Evolutionary conservation across 1,284 basidiomycete genomes (phyloP).

Genomic region (Rhodotorula sp.): DNA sequence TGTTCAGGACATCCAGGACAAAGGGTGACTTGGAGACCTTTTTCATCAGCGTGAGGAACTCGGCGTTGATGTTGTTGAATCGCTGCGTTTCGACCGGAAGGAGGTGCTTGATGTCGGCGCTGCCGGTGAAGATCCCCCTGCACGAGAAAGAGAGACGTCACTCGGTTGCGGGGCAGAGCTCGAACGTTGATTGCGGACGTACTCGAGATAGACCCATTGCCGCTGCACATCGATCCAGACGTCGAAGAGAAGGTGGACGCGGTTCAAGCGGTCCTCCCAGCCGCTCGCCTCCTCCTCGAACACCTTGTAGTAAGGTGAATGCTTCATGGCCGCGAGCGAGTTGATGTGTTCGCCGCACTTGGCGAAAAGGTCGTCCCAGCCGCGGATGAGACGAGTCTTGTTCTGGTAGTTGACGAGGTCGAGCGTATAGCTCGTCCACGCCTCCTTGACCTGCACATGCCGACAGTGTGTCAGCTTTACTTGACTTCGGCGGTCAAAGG

Average conservation of each 20-base stretch:
- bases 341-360: constrained; percentile 96
- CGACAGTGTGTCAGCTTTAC: neutral
- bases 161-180: neutral
- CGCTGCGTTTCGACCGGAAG: constrained; percentile 94
- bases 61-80: constrained; percentile 98
- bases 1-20: constrained; percentile 94
- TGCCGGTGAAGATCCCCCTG: constrained; percentile 93
- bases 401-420: constrained; percentile 99
- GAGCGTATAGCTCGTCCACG: constrained; percentile 92
- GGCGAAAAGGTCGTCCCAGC: constrained; percentile 97
- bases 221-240: constrained; percentile 99
- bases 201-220: constrained; percentile 98
- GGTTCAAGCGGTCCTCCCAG: constrained; percentile 71
- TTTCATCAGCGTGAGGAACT: constrained; percentile 98
- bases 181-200: neutral
- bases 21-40: constrained; percentile 99
- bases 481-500: neutral
- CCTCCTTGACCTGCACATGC: constrained; percentile 78
- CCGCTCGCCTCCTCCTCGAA: constrained; percentile 53
- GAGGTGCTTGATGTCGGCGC: constrained; percentile 96
- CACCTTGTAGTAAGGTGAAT: constrained; percentile 93
- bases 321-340: constrained; percentile 92
- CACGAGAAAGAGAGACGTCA: neutral
- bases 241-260: constrained; percentile 94
- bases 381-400: constrained; percentile 92